phyloP scores from a whole-genome alignment of 129 eudicot genomes.

The Gnaphalium uliginosum region DNA sequence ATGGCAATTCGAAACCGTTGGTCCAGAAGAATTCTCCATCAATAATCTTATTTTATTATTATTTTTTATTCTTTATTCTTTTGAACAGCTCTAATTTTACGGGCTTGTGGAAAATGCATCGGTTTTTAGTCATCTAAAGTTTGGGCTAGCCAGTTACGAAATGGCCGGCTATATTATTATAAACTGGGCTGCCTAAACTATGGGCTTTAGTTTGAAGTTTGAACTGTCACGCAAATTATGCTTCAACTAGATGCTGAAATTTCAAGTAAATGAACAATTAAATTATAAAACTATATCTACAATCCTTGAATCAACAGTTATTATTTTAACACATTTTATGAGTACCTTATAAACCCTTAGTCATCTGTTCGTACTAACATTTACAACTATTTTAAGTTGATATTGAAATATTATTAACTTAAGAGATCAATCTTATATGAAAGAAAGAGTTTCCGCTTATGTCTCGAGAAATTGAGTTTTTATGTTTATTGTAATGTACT shows the following conservation, averaged over 20 bases:
- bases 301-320: too few species aligned
- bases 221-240: not conserved
- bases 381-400: too few species aligned
- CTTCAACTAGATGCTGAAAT: not conserved
- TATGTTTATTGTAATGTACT: not conserved
- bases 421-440: not conserved
- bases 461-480: not conserved
- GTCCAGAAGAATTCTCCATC: conserved; percentile 15
- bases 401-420: too few species aligned
- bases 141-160: not conserved
- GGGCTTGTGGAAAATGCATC: too few species aligned
- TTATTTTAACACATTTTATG: too few species aligned
- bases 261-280: not conserved
- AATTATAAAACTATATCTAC: too few species aligned
- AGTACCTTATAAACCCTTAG: too few species aligned
- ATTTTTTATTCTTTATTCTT: not conserved
- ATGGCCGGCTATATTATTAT: not conserved
- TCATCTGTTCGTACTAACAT: too few species aligned
- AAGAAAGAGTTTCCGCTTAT: not conserved
- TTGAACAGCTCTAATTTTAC: too few species aligned
- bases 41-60: not conserved
- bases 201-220: not conserved
- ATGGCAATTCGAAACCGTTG: conserved; percentile 30
- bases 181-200: not conserved
- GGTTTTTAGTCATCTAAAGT: not conserved